Percentiles rank a stretch among this genome's conserved stretches.
phyloP scores from a whole-genome alignment of 2,329 filamentous ascomycete species.

The Colletotrichum tanaceti region DNA sequence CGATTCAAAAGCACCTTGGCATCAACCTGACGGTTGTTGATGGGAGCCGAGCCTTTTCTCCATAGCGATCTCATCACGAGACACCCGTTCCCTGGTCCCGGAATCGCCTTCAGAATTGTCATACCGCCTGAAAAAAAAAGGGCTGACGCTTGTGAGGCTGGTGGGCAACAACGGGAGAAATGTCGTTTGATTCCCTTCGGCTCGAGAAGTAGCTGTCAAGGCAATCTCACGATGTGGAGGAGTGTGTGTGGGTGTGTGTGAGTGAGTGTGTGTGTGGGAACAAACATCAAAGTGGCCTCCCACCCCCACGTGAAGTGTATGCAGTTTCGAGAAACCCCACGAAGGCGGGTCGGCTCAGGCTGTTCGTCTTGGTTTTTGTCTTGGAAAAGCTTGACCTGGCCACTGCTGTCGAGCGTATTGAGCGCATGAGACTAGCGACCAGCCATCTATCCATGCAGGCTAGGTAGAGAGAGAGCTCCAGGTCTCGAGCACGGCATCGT shows the following conservation, averaged over 20 bases:
- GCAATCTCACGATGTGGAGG: not conserved
- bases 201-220: not conserved
- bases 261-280: not conserved
- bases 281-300: not conserved
- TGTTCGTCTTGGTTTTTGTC: conserved; percentile 8
- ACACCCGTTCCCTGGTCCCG: no score
- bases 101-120: no score
- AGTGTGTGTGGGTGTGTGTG: not conserved
- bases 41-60: conserved; percentile 75
- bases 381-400: conserved; percentile 37
- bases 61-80: no score
- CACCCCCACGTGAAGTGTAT: not conserved
- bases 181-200: no score
- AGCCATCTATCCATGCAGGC: no score
- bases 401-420: not conserved
- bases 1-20: conserved; percentile 80
- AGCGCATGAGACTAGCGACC: not conserved
- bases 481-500: not conserved
- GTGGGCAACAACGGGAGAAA: not conserved
- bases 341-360: conserved; percentile 6
- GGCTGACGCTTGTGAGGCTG: not conserved
- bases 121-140: no score
- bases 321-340: not conserved
- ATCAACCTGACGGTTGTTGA: conserved; percentile 93
- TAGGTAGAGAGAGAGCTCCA: no score